Conservation (phyloP, 106 monocot genomes). For the Dendrobium huoshanense region DNA sequence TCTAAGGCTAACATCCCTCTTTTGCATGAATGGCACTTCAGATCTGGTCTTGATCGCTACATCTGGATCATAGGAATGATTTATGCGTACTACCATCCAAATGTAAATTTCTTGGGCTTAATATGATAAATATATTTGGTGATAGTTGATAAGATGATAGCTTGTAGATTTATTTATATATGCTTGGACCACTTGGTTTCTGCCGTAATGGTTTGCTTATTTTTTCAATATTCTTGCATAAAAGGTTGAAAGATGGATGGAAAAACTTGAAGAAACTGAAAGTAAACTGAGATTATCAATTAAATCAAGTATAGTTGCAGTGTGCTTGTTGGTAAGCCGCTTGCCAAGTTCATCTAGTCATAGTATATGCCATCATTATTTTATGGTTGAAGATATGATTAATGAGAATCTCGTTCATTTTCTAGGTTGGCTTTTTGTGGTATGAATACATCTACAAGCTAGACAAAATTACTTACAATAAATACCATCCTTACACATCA, state of each 20-base stretch:
- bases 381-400: not conserved
- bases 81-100: slow-evolving; percentile 96
- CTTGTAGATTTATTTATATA: not conserved
- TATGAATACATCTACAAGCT: slow-evolving; percentile 93
- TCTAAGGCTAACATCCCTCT: slow-evolving; percentile 59
- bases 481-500: slow-evolving; percentile 94
- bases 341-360: not conserved
- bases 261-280: slow-evolving; percentile 84
- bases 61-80: slow-evolving; percentile 99
- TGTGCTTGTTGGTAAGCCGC: slow-evolving; percentile 56
- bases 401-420: not conserved
- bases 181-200: not conserved
- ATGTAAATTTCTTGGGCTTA: slow-evolving; percentile 32
- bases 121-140: not conserved
- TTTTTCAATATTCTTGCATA: not conserved
- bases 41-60: slow-evolving; percentile 96
- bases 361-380: slow-evolving; percentile 1
- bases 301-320: slow-evolving; percentile 42
- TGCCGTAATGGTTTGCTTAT: not conserved
- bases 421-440: slow-evolving; percentile 78
- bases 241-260: slow-evolving; percentile 95
- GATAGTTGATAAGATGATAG: not conserved
- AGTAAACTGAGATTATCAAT: slow-evolving; percentile 50
- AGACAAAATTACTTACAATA: slow-evolving; percentile 87
- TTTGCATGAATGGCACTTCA: slow-evolving; percentile 95